phyloP scores from a whole-genome alignment of 306 rosid species.

The Elaeagnus macrophylla region DNA sequence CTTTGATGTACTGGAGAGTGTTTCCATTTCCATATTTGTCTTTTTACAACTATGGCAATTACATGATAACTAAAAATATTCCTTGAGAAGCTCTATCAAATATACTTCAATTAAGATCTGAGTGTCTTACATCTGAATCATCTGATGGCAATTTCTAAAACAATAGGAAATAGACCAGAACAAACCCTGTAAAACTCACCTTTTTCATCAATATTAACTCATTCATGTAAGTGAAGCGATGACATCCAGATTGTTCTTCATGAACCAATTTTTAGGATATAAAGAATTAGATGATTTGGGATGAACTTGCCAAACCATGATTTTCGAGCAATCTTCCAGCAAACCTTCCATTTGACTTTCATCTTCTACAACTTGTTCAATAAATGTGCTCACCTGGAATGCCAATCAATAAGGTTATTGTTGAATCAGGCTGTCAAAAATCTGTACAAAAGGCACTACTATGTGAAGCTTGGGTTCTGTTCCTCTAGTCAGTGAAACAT shows the following conservation, averaged over 20 bases:
- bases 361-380: slow-evolving; percentile 77
- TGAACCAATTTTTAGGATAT: slow-evolving; percentile 58
- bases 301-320: slow-evolving; percentile 70
- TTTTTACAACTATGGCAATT: not conserved
- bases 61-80: too few relatives aligned
- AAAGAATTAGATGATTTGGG: slow-evolving; percentile 32
- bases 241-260: slow-evolving; percentile 48
- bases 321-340: slow-evolving; percentile 47
- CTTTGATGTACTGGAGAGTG: not conserved
- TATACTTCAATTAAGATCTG: too few relatives aligned
- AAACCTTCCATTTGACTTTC: slow-evolving; percentile 92
- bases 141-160: too few relatives aligned
- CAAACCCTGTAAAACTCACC: slow-evolving; percentile 6
- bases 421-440: slow-evolving; percentile 2
- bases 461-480: slow-evolving; percentile 1
- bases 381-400: slow-evolving; percentile 66
- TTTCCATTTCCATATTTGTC: not conserved
- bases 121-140: too few relatives aligned
- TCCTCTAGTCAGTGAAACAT: not conserved
- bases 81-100: too few relatives aligned
- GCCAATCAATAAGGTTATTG: slow-evolving; percentile 20
- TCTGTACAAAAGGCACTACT: slow-evolving; percentile 10
- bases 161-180: not conserved
- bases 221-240: slow-evolving; percentile 34
- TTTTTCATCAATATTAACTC: slow-evolving; percentile 15